These are phyloP conservation scores for Stagonosporopsis cucurbitacearum DNA, from an alignment of 2,329 filamentous ascomycete species.

Conservation along the genomic window DNA sequence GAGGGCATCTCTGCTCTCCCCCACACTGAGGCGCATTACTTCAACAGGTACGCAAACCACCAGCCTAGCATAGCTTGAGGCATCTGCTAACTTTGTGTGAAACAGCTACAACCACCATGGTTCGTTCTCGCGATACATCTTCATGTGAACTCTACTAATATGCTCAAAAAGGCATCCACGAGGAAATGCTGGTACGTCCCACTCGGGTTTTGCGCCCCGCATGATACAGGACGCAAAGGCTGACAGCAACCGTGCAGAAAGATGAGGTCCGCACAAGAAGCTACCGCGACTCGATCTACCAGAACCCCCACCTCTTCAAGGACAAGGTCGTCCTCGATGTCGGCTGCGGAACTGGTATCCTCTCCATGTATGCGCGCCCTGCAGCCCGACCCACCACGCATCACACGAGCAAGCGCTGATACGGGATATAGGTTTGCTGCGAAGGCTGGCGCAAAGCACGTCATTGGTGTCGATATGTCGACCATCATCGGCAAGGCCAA, in stretches of 20 bases:
- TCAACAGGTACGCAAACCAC: slow-evolving; percentile 77
- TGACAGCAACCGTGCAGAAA: slow-evolving; percentile 66
- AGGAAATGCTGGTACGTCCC: slow-evolving; percentile 89
- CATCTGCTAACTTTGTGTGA: slow-evolving; percentile 47
- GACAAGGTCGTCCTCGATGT: slow-evolving; percentile 96
- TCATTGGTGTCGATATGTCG: slow-evolving; percentile 99
- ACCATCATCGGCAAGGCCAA: slow-evolving; percentile 98
- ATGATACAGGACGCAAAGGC: slow-evolving; percentile 7
- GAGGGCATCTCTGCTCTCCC: slow-evolving; percentile 67
- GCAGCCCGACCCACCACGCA: slow-evolving; percentile 12
- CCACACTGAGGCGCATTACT: slow-evolving; percentile 98
- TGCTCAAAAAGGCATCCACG: slow-evolving; percentile 77
- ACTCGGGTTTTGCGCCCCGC: slow-evolving; percentile 1
- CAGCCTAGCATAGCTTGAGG: slow-evolving; percentile 27
- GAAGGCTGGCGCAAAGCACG: slow-evolving; percentile 95
- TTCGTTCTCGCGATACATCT: slow-evolving; percentile 57
- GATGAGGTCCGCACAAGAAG: slow-evolving; percentile 96
- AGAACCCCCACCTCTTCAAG: slow-evolving; percentile 94
- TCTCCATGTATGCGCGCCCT: slow-evolving; percentile 81
- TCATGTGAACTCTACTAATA: slow-evolving; percentile 48
- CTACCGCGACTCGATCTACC: slow-evolving; percentile 96
- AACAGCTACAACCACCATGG: slow-evolving; percentile 96
- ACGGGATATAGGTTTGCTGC: slow-evolving; percentile 80
- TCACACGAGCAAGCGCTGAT: slow-evolving; percentile 30
- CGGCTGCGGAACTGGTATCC: slow-evolving; percentile 94